Base-by-base conservation (phyloP, 768 basidiomycete species). In the Boletus tylopilopsis region DNA sequence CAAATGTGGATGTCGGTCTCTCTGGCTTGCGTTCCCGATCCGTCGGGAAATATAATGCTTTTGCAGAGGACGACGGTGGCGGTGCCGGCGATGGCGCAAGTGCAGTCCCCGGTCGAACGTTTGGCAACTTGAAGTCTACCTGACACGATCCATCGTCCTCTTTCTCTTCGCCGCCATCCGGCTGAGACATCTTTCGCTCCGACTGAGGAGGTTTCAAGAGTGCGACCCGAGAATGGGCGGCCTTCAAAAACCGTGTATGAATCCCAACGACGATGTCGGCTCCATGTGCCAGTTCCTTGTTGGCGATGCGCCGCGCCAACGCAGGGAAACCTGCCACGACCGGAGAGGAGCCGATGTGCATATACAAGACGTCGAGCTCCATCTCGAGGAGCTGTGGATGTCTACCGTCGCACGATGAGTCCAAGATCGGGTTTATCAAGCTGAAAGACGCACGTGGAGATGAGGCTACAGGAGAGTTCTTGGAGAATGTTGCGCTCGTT, bases 401-500 rank as follows among this genome's bases (percentile, higher is more conserved):
- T 36, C 60, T 55, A 37, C 27, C 10, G 19, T 23, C 10, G 19
- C 11, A 7, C 3, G 5, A 30, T 37, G 15, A 29, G 27, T 18
- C 34, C 18, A 22, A 30, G 29, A 30, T 30, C 35, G 11, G 15
- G 6, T 9, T 18, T 3, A 30, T 6, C 33, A 13, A 34, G n/a
- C 5, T 1, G 23, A 37, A 18, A 19, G n/a, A 38, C 51, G 0
- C 30, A 60, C 63, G 21, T 62, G 21, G 63, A 50, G 15, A 56
- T 27, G 4, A 64, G 39, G 33, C 46, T 51, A 25, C 54, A 67
- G 0, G 58, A 50, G 9, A 60, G 42, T 13, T 67, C 65, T 33
- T 42, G 45, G 12, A 67, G 23, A n/a, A 67, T 60, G 36, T 67
- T 67, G 8, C 54, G 29, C n/a, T 55, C 65, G 0, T 53, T 43